Percentiles rank a stretch among this genome's conserved stretches.
Evolutionary conservation across 306 rosid species (phyloP).

Genomic region (Trifolium subterraneum): DNA sequence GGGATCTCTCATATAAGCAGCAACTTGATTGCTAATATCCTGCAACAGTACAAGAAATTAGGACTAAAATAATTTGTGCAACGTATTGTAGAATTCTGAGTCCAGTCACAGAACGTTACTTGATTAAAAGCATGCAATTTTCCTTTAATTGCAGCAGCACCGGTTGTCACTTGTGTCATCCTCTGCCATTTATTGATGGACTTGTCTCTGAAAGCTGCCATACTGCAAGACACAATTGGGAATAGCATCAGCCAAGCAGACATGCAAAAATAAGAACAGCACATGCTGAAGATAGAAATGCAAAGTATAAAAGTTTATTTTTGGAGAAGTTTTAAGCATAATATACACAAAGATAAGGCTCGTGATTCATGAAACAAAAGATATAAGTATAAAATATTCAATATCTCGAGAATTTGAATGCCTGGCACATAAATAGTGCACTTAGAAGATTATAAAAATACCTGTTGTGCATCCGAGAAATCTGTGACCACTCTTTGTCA

Average conservation of each 20-base stretch:
- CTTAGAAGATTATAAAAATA: constrained; percentile 39
- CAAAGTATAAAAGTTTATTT: constrained; percentile 28
- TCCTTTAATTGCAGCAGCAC: constrained; percentile 85
- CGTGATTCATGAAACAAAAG: constrained; percentile 19
- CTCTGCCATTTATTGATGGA: constrained; percentile 92
- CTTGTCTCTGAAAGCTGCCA: constrained; percentile 74
- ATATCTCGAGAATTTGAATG: constrained; percentile 11
- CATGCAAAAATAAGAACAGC: constrained; percentile 1
- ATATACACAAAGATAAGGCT: neutral
- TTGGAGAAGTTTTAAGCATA: constrained; percentile 27
- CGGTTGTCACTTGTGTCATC: constrained; percentile 87
- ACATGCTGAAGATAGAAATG: constrained; percentile 21
- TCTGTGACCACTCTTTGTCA: constrained; percentile 76
- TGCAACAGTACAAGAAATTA: constrained; percentile 42
- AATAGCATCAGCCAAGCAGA: constrained; percentile 37
- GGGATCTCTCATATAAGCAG: constrained; percentile 91
- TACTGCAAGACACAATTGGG: constrained; percentile 58
- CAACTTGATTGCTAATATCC: constrained; percentile 84
- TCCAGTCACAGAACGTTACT: constrained; percentile 54
- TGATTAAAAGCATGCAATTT: constrained; percentile 89
- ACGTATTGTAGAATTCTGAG: constrained; percentile 11
- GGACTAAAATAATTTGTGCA: neutral
- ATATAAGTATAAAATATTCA: constrained; percentile 13
- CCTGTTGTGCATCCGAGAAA: constrained; percentile 71
- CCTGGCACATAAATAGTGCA: constrained; percentile 23